phyloP scores from a whole-genome alignment of 306 rosid species.

The Vigna mungo region DNA sequence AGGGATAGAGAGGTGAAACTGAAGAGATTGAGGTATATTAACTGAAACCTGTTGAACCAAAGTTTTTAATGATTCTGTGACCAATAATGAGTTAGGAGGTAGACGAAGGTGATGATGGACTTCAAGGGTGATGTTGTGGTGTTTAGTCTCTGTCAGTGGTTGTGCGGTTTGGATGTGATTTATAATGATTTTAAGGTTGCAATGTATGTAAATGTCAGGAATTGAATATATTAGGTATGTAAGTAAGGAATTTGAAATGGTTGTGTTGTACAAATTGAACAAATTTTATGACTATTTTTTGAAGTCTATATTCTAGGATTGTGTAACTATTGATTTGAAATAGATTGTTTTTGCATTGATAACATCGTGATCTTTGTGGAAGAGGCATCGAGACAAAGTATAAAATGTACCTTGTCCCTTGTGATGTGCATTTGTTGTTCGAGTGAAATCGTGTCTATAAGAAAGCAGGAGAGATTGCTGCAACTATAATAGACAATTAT shows the following conservation, averaged over 20 bases:
- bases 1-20: too few species aligned
- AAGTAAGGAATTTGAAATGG: too few species aligned
- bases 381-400: too few species aligned
- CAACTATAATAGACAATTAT: not conserved
- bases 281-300: not conserved
- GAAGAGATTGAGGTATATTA: too few species aligned
- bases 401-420: not conserved
- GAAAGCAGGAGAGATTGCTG: not conserved
- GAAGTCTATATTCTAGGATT: not conserved
- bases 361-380: too few species aligned
- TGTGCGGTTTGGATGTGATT: not conserved
- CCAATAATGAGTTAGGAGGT: too few species aligned
- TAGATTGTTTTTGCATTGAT: not conserved
- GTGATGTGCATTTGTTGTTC: not conserved
- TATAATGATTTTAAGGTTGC: not conserved
- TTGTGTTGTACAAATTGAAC: not conserved
- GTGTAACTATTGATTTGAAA: not conserved
- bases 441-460: not conserved
- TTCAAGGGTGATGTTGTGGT: not conserved
- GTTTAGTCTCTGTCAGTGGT: not conserved
- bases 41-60: too few species aligned
- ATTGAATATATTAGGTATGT: too few species aligned
- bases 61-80: too few species aligned
- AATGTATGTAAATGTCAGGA: too few species aligned
- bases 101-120: too few species aligned